Evolutionary conservation across 768 basidiomycete species (phyloP), one percentile per base, ranked within the genome.

Genomic region (Boletus sp.): DNA sequence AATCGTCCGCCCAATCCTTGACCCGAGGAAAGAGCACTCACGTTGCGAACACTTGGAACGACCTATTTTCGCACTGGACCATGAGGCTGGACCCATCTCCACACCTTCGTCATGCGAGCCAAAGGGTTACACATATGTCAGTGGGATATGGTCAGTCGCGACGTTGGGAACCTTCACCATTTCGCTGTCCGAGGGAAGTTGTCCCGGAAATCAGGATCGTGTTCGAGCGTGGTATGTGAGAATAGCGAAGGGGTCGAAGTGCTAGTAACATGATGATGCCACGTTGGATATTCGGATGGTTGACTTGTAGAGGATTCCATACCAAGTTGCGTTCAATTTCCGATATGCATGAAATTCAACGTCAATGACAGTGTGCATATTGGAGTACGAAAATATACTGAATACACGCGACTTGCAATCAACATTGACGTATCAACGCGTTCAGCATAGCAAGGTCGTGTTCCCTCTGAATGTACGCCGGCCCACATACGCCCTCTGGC

Each of bases 61-160:
- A 75, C 23, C 85, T 72, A 59, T 90, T 83, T 68, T 96, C 92
- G 59, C 83, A 85, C 35, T 87, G 83, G 0, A 81, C 75, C 11
- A 96, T 76, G 1, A 85, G 70, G 14, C 75, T 77, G 3, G 85
- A 82, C 0, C 90, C 91, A 61, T 94, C 91, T 13, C 83, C 79
- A 59, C 81, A 88, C 85, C 91, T 94, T 55, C 40, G 19, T 23
- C 25, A 19, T 43, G 29, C 40, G 43, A 5, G 14, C 38, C 19
- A 29, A 10, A 19, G 17, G 43, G 10, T 39, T n/a, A 14, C 11
- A 17, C 11, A n/a, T 4, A 27, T n/a, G n/a, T 39, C 23, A 19
- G 32, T 29, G 23, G 14, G 38, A 29, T 7, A 40, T 21, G 23
- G 21, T 17, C 13, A 1, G 39, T 44, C 25, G 19, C 11, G 5